Evolutionary conservation across 805 yeast genomes (phyloP), one percentile per base, ranked within the genome.

Genomic region (Candida sithepensis): DNA sequence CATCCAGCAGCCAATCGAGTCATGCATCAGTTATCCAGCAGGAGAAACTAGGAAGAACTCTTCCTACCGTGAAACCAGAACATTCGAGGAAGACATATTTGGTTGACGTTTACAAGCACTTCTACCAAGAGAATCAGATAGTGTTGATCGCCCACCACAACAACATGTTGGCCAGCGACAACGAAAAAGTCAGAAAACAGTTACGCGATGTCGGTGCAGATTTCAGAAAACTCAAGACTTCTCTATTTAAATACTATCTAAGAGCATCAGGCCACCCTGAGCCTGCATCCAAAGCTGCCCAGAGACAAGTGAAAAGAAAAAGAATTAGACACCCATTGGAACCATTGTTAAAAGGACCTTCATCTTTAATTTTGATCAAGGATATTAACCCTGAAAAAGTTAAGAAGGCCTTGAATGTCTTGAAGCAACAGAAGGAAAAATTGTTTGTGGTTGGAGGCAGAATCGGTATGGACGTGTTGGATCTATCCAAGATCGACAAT

Each of bases 361-460:
- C 96, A 2, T 95, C 95, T 1, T 74, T 87, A 9, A 79, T 92
- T 47, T 65, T 85, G 19, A 76, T 89, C 50, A 79, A 79, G 39
- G 79, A 76, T 50, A 72, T 85, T 32, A 84, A 89, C 53, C 97
- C 97, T n/a, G 57, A 68, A 14, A 69, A 71, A 19, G 87, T 91
- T 10, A 78, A 78, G 24, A 71, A 73, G 45, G 79, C 88, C 3
- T 67, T 88, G 57, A 84, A 79, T 58, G 63, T 81, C 24, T 62
- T 90, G 42, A 83, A 81, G 55, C 64, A 73, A 38, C 78, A 84
- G 38, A 81, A 80, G 58, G 96, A 89, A 58, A 81, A 81, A 63
- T 70, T 94, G 55, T 79, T 91, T 49, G 68, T 94, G 39, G 75
- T 92, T 51, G 99, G 97, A 37, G 98, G 96, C 26, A 81, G 82